Percentiles rank a stretch among this genome's conserved stretches.
phyloP scores from a whole-genome alignment of 805 yeast species.

The Cyberlindnera japonica region DNA sequence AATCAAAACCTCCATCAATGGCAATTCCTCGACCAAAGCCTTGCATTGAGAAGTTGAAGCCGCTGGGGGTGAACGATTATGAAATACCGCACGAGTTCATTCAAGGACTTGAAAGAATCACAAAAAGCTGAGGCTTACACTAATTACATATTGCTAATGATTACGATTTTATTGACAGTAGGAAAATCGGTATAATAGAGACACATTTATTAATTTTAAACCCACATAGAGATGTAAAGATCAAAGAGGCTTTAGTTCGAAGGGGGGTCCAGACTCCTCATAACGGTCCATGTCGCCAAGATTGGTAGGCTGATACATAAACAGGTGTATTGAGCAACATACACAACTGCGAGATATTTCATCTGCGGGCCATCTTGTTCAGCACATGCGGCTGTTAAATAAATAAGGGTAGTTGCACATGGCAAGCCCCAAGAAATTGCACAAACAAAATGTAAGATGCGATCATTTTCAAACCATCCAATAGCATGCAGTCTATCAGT shows the following conservation, averaged over 20 bases:
- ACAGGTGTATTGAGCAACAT: conserved; percentile 21
- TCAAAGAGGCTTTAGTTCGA: not conserved
- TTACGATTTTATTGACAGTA: not conserved
- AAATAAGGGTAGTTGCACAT: conserved; percentile 83
- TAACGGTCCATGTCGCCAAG: conserved; percentile 11
- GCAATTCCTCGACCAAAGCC: too few relatives aligned
- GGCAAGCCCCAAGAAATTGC: conserved; percentile 80
- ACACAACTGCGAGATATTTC: conserved; percentile 1
- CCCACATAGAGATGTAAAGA: not conserved
- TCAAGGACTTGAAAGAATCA: conserved; percentile 1
- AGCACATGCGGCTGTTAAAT: conserved; percentile 82
- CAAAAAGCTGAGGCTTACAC: not conserved
- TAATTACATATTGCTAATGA: not conserved
- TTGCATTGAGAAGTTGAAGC: not conserved
- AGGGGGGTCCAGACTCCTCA: conserved; percentile 1
- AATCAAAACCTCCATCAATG: too few relatives aligned
- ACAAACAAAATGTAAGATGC: conserved; percentile 70
- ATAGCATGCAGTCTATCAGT: conserved; percentile 18
- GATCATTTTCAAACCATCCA: conserved; percentile 57
- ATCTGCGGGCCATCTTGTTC: conserved; percentile 36
- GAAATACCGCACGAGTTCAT: conserved; percentile 4
- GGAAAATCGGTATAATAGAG: not conserved
- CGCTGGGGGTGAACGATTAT: not conserved
- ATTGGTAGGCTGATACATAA: conserved; percentile 25
- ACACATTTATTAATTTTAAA: not conserved